A percentile compares a stretch with the other conserved stretches of the same genome.
These are phyloP conservation scores for Kalanchoe fedtschenkoi DNA, from an alignment of 164 flowering plant species.

Conservation along the genomic window DNA sequence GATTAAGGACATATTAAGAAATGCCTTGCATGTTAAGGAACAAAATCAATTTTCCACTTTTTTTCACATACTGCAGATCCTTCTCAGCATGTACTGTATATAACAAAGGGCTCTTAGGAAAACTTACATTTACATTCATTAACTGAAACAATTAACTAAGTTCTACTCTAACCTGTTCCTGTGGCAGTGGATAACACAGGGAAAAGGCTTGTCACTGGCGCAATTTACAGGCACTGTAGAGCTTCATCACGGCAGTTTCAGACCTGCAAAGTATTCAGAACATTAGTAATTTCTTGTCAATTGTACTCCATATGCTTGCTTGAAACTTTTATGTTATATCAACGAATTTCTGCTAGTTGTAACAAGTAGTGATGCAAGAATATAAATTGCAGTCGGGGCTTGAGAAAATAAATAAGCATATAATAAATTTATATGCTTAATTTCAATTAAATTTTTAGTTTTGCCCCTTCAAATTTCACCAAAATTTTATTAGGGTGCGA, in stretches of 20 bases:
- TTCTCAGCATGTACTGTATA: neutral
- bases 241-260: constrained; percentile 65
- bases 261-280: constrained; percentile 38
- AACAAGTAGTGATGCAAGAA: too few species aligned
- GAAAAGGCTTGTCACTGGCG: constrained; percentile 62
- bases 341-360: too few species aligned
- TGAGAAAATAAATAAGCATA: too few species aligned
- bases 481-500: too few species aligned
- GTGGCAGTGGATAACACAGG: constrained; percentile 97
- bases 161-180: constrained; percentile 70
- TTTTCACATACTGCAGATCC: neutral
- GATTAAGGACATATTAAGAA: neutral
- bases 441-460: too few species aligned
- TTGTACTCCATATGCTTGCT: too few species aligned
- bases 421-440: too few species aligned
- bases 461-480: too few species aligned
- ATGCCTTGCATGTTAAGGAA: neutral
- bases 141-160: neutral
- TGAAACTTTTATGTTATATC: too few species aligned
- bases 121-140: neutral
- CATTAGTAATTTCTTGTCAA: neutral
- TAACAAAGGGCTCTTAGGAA: neutral
- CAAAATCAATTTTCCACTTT: neutral
- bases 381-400: too few species aligned
- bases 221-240: constrained; percentile 56